A percentile compares a stretch with the other conserved stretches of the same genome.
These are phyloP conservation scores for Debaryomyces prosopidis DNA, from an alignment of 805 yeast genomes.

Conservation along the genomic window DNA sequence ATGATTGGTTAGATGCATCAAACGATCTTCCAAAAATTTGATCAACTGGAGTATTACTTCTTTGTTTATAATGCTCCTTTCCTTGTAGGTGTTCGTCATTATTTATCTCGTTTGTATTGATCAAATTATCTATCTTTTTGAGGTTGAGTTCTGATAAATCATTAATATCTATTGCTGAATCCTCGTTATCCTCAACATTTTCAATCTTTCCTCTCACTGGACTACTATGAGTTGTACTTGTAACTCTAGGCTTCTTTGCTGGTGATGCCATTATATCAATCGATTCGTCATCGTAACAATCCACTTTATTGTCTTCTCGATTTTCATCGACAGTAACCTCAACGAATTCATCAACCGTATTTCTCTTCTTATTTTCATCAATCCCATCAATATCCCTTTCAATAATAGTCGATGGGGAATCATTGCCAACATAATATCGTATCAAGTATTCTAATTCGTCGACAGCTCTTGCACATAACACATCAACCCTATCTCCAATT, in stretches of 20 bases:
- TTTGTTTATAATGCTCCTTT: background rate
- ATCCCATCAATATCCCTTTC: slow-evolving; percentile 11
- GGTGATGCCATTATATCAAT: slow-evolving; percentile 16
- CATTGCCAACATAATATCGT: slow-evolving; percentile 38
- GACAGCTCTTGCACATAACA: slow-evolving; percentile 68
- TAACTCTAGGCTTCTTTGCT: slow-evolving; percentile 9
- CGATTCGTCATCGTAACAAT: slow-evolving; percentile 1
- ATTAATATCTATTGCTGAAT: slow-evolving; percentile 26
- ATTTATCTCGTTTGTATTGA: slow-evolving; percentile 25
- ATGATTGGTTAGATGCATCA: slow-evolving; percentile 22
- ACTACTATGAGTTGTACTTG: background rate
- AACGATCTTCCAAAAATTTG: slow-evolving; percentile 4
- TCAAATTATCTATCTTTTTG: slow-evolving; percentile 36
- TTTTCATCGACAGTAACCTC: slow-evolving; percentile 9
- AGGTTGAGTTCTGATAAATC: slow-evolving; percentile 41
- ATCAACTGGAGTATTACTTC: slow-evolving; percentile 1
- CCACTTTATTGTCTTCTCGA: slow-evolving; percentile 3
- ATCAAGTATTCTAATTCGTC: slow-evolving; percentile 64
- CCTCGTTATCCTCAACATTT: slow-evolving; percentile 14
- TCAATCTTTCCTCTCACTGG: slow-evolving; percentile 1
- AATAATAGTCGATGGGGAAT: slow-evolving; percentile 15
- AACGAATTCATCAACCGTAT: slow-evolving; percentile 6
- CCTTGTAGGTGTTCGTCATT: background rate
- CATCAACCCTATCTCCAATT: slow-evolving; percentile 50
- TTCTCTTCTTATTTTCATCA: background rate